These are phyloP conservation scores for Candida tibetensis DNA, from an alignment of 805 yeast genomes.

Conservation along the genomic window DNA sequence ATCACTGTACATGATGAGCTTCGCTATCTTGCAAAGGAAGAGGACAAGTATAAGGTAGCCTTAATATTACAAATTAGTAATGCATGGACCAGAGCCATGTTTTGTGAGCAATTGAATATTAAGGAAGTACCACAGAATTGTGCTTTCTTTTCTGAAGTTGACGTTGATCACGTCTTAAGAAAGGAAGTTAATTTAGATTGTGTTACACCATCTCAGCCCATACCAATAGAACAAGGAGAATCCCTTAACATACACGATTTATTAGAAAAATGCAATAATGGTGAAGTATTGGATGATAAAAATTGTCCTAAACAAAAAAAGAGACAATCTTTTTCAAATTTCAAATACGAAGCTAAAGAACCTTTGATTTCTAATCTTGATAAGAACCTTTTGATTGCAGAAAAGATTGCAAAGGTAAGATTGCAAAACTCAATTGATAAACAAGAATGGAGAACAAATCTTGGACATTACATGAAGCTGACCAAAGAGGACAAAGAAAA, in stretches of 20 bases:
- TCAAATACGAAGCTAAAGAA: constrained; percentile 11
- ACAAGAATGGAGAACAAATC: constrained; percentile 23
- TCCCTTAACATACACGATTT: constrained; percentile 59
- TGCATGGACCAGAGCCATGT: constrained; percentile 94
- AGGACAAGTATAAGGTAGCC: constrained; percentile 74
- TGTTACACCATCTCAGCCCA: constrained; percentile 81
- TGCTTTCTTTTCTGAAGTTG: constrained; percentile 94
- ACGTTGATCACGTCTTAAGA: constrained; percentile 80
- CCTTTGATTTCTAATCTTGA: constrained; percentile 16
- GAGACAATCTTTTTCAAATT: constrained; percentile 5
- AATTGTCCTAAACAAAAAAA: constrained; percentile 4
- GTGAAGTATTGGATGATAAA: constrained; percentile 12
- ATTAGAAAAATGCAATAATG: constrained; percentile 34
- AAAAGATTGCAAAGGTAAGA: constrained; percentile 21
- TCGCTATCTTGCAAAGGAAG: constrained; percentile 70
- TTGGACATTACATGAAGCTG: constrained; percentile 14
- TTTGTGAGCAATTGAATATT: constrained; percentile 88
- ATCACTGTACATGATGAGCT: constrained; percentile 96
- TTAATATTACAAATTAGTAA: constrained; percentile 85
- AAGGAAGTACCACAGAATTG: constrained; percentile 88
- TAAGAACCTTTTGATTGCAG: constrained; percentile 13
- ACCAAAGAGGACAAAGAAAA: constrained; percentile 5
- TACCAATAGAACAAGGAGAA: constrained; percentile 70
- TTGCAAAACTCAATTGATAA: constrained; percentile 27
- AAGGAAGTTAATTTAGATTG: constrained; percentile 93